Conservation (phyloP, 768 basidiomycete genomes). For the Leucocoprinus leucothites region DNA sequence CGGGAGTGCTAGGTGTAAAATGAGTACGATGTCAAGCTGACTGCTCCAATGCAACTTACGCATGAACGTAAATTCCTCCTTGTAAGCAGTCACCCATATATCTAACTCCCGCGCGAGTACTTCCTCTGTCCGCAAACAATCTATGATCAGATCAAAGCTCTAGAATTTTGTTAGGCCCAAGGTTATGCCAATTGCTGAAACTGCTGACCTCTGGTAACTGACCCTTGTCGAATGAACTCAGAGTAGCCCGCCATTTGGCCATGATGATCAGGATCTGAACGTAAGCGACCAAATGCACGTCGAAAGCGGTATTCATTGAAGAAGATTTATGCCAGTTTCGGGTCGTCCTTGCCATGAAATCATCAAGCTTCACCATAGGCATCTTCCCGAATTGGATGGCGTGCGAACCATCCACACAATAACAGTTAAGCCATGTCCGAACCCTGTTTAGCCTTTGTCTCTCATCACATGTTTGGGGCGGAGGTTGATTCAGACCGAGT, state of each 20-base stretch:
- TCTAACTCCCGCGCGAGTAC: conserved; percentile 34
- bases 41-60: conserved; percentile 25
- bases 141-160: conserved; percentile 31
- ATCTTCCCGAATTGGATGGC: conserved; percentile 77
- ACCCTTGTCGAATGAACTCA: conserved; percentile 10
- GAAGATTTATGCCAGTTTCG: conserved; percentile 47
- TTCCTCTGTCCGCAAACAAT: conserved; percentile 35
- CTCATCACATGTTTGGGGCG: conserved; percentile 45
- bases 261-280: conserved; percentile 50
- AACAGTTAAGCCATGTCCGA: conserved; percentile 75
- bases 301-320: conserved; percentile 34
- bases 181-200: no score
- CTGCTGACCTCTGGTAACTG: neutral
- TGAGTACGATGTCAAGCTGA: neutral
- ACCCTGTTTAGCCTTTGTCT: conserved; percentile 69
- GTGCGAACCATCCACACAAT: conserved; percentile 70
- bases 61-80: conserved; percentile 29
- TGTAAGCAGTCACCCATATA: conserved; percentile 38
- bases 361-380: conserved; percentile 61
- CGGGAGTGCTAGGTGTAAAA: conserved; percentile 30
- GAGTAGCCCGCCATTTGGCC: conserved; percentile 38
- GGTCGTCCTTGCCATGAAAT: conserved; percentile 52
- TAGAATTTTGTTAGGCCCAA: conserved; percentile 12
- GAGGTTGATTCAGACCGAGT: conserved; percentile 60
- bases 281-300: conserved; percentile 49